phyloP scores from a whole-genome alignment of 2,329 filamentous ascomycete species.

The Pyrenophora graminea region DNA sequence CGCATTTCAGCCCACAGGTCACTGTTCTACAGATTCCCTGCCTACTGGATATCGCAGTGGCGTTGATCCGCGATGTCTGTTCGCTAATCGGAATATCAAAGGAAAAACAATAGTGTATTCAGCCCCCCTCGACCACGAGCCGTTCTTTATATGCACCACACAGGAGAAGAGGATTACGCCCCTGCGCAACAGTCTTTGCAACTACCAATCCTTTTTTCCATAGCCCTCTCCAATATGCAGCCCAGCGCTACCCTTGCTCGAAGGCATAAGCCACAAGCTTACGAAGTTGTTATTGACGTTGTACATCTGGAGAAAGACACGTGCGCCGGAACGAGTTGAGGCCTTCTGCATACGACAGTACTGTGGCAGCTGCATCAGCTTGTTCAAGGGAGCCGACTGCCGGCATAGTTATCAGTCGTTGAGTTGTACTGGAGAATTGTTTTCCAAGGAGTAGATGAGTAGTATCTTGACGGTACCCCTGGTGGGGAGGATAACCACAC shows the following conservation, averaged over 20 bases:
- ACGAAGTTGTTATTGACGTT: neutral
- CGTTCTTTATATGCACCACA: slow-evolving; percentile 1
- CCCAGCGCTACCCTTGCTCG: neutral
- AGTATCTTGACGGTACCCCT: neutral
- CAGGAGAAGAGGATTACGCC: neutral
- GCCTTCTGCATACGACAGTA: too few species aligned
- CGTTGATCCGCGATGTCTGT: slow-evolving; percentile 4
- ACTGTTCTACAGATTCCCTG: neutral
- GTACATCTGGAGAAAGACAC: neutral
- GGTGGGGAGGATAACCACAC: neutral
- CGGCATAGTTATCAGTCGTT: too few species aligned
- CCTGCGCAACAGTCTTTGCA: neutral
- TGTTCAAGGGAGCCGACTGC: too few species aligned
- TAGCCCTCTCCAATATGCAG: neutral
- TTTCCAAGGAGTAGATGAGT: too few species aligned
- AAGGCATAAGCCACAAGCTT: neutral
- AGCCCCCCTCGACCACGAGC: neutral
- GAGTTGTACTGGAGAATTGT: neutral
- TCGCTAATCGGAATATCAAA: slow-evolving; percentile 5
- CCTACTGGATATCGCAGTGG: neutral
- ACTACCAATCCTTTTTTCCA: neutral
- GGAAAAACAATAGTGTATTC: slow-evolving; percentile 8
- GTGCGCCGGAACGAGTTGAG: neutral
- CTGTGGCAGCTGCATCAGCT: too few species aligned
- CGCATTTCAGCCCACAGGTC: neutral